Evolutionary conservation across 108 stramenopile species (phyloP), one percentile per base, ranked within the genome.

Genomic region (Cyclotella sp.): DNA sequence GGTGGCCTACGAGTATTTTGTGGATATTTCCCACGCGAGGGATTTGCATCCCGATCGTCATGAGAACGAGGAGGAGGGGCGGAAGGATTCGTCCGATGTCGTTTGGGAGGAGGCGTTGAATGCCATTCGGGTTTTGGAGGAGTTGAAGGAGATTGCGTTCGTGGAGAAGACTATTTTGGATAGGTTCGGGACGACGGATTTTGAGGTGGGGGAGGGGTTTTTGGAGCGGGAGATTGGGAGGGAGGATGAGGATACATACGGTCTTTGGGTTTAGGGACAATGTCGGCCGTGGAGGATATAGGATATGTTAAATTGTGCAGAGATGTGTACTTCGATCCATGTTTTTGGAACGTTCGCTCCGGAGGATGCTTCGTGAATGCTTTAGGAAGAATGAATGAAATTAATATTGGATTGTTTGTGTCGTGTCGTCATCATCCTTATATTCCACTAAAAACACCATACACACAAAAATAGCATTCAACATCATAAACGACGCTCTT

Each of bases 161-260:
- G 49, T 60, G 59, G 72, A 73, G 49, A 73, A 63, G 61, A 24
- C 61, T 51, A 63, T 73, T 40, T 49, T 73, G 47, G 72, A 73
- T 51, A 60, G 72, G 9, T 73, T 63, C 53, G 72, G 72, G 14
- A 73, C 61, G 14, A 73, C 61, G 15, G 72, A 73, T 47, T 73
- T 73, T 52, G 72, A 73, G 51, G 34, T 73, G 39, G 72, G 72
- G 0, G 72, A 73, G 19, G 72, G 72, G 22, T 63, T 73, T 5
- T 52, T 73, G 21, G 72, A 73, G 29, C 29, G 72, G 27, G 42
- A 45, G 42, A 63, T 73, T 63, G 72, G 72, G 47, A 29, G 61
- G 49, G 72, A 63, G 3, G 72, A 73, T 73, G 45, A 60, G 0
- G 72, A 73, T 51, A 62, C 72, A 1, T 73, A 73, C 40, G 72